These are phyloP conservation scores for Syncephalastrum contaminatum DNA, from an alignment of 371 early-diverging fungal genomes.

Conservation along the genomic window DNA sequence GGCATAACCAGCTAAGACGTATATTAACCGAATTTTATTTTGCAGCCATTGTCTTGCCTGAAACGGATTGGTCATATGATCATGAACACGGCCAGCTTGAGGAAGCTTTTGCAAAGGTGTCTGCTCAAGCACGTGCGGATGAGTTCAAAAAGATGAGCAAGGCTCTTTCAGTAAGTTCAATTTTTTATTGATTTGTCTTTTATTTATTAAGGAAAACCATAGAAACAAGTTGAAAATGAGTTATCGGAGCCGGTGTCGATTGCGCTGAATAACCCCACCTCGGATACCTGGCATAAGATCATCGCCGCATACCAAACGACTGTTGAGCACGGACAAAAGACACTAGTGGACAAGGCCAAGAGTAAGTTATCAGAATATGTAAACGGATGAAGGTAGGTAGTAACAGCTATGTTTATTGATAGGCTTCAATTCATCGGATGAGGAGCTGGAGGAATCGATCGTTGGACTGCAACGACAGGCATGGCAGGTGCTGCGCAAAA, in stretches of 20 bases:
- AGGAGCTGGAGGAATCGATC: conserved; percentile 51
- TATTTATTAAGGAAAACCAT: not conserved
- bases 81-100: conserved; percentile 66
- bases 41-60: conserved; percentile 53
- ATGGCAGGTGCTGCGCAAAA: conserved; percentile 74
- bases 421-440: conserved; percentile 63
- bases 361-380: conserved; percentile 17
- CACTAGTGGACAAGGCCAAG: conserved; percentile 38
- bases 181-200: not conserved
- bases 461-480: conserved; percentile 57
- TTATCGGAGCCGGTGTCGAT: conserved; percentile 72
- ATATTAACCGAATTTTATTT: not conserved
- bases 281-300: conserved; percentile 76
- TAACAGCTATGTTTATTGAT: conserved; percentile 1
- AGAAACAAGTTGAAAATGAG: conserved; percentile 60
- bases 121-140: conserved; percentile 65
- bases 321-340: conserved; percentile 44
- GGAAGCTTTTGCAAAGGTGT: conserved; percentile 65
- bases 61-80: conserved; percentile 78
- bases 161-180: conserved; percentile 45
- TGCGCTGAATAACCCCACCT: conserved; percentile 63
- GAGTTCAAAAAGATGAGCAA: conserved; percentile 81
- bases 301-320: conserved; percentile 55
- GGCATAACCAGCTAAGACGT: not conserved
- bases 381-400: not conserved